These are phyloP conservation scores for Salvia rosmarinus DNA, from an alignment of 257 asterid genomes.

Conservation along the genomic window DNA sequence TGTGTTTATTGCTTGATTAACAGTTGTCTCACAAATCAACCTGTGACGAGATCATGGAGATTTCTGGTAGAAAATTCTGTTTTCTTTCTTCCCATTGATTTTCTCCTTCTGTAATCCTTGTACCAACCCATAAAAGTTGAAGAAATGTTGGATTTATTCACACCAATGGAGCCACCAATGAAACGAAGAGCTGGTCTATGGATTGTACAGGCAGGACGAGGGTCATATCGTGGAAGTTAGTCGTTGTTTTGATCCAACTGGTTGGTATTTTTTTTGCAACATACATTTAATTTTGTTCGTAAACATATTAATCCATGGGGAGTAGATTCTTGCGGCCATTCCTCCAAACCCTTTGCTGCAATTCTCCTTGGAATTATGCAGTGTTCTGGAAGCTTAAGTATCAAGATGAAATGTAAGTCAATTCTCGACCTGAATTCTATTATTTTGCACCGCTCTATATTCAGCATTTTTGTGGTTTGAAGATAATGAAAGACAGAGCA, in stretches of 20 bases:
- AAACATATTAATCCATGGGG: constrained; percentile 57
- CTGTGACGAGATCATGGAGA: constrained; percentile 36
- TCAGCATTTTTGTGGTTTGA: not conserved
- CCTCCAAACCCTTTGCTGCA: constrained; percentile 74
- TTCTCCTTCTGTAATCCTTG: constrained; percentile 31
- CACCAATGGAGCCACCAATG: constrained; percentile 82
- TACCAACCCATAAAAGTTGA: constrained; percentile 25
- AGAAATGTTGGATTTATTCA: constrained; percentile 63
- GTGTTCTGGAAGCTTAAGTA: constrained; percentile 85
- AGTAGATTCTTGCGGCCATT: constrained; percentile 66
- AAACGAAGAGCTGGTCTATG: constrained; percentile 88
- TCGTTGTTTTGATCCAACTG: constrained; percentile 33
- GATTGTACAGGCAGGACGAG: constrained; percentile 94
- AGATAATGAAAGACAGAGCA: not conserved
- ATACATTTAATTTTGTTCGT: constrained; percentile 41
- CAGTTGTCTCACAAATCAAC: constrained; percentile 18
- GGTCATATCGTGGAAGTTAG: constrained; percentile 94
- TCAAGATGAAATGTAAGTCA: constrained; percentile 65
- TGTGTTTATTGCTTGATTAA: constrained; percentile 6
- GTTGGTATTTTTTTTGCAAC: constrained; percentile 42
- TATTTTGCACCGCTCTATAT: not conserved
- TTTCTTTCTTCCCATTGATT: constrained; percentile 38
- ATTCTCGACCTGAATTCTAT: constrained; percentile 10
- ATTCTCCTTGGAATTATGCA: constrained; percentile 92
- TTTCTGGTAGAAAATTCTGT: constrained; percentile 29